Evolutionary conservation across 441 rosid species (phyloP).

Genomic region (Sinapis alba): DNA sequence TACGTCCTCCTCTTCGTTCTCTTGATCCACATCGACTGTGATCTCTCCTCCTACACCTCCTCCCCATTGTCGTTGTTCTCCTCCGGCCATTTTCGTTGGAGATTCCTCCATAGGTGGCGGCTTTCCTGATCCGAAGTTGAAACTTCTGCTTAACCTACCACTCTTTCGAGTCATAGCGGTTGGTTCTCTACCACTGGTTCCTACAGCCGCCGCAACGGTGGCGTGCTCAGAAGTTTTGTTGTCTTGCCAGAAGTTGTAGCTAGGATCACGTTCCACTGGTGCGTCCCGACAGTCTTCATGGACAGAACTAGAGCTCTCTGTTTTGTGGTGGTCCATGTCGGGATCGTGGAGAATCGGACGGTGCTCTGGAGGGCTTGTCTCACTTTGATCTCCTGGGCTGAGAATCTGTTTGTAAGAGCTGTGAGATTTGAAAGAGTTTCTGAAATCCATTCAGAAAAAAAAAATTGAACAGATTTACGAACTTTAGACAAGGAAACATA

Average conservation of each 20-base stretch:
- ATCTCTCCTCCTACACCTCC: constrained; percentile 48
- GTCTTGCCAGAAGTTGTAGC: constrained; percentile 45
- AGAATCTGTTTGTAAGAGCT: constrained; percentile 39
- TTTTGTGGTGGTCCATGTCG: constrained; percentile 18
- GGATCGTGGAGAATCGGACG: constrained; percentile 43
- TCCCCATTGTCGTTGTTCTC: constrained; percentile 26
- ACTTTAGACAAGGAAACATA: constrained; percentile 23
- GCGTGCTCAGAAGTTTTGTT: constrained; percentile 2
- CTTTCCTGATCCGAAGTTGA: constrained; percentile 34
- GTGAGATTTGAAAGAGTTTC: constrained; percentile 48
- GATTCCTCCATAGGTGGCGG: constrained; percentile 41
- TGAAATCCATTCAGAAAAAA: constrained; percentile 41
- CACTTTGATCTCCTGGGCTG: constrained; percentile 12
- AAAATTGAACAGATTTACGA: constrained; percentile 7
- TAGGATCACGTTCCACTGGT: constrained; percentile 21
- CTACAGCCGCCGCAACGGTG: neutral
- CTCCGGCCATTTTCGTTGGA: constrained; percentile 28
- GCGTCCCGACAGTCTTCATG: constrained; percentile 14
- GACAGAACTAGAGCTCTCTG: constrained; percentile 28
- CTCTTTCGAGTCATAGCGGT: neutral
- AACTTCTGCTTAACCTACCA: constrained; percentile 29
- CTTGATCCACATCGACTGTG: constrained; percentile 66
- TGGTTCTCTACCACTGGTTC: constrained; percentile 3
- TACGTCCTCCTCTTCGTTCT: constrained; percentile 52
- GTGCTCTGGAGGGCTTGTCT: constrained; percentile 35